These are phyloP conservation scores for Heritiera fomes DNA, from an alignment of 345 rosid genomes.

Conservation along the genomic window DNA sequence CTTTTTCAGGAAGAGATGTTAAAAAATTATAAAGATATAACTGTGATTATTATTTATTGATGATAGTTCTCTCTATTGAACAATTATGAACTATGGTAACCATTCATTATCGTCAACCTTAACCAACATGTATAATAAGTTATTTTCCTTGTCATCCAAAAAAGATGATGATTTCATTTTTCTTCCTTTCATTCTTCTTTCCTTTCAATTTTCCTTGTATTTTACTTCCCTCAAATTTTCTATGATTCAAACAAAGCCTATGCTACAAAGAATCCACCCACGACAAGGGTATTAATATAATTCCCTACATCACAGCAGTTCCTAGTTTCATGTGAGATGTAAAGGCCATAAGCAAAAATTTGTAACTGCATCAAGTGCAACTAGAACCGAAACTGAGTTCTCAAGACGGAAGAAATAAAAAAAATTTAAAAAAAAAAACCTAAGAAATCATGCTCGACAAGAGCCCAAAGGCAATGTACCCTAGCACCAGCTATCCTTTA, in stretches of 20 bases:
- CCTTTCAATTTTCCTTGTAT: neutral
- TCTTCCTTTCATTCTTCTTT: neutral
- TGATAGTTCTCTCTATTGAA: neutral
- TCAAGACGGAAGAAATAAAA: neutral
- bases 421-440: too few relatives aligned
- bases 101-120: neutral
- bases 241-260: neutral
- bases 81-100: neutral
- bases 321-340: neutral
- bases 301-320: neutral
- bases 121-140: neutral
- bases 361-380: neutral
- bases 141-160: neutral
- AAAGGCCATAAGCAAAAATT: neutral
- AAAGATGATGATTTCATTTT: neutral
- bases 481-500: neutral
- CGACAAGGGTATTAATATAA: neutral
- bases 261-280: neutral
- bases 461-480: neutral
- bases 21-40: too few relatives aligned
- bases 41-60: neutral
- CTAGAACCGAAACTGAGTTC: neutral
- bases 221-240: constrained; percentile 1
- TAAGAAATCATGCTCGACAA: too few relatives aligned
- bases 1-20: neutral